phyloP scores from a whole-genome alignment of 2,329 filamentous ascomycete species.

The Colletotrichum nymphaeae region DNA sequence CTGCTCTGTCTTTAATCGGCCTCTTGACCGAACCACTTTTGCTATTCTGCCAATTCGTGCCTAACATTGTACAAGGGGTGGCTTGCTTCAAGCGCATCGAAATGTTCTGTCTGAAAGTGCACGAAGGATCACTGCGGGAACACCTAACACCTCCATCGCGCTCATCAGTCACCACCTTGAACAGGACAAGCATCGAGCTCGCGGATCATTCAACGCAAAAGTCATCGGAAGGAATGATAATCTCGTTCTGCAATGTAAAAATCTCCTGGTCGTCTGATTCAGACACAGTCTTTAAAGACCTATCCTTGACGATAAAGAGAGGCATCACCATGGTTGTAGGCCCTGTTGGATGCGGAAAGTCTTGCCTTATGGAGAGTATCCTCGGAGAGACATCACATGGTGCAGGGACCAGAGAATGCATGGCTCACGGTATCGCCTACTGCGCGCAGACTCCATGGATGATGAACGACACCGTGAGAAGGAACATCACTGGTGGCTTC shows the following conservation, averaged over 20 bases:
- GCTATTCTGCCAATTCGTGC: not conserved
- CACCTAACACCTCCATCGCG: not conserved
- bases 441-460: constrained; percentile 28
- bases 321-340: constrained; percentile 22
- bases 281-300: not conserved
- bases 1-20: constrained; percentile 36
- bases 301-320: not conserved
- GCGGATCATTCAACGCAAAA: not conserved
- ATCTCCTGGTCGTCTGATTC: not conserved
- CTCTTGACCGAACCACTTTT: constrained; percentile 38
- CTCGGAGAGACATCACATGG: constrained; percentile 7
- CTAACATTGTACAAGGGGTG: constrained; percentile 3
- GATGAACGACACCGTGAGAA: constrained; percentile 14
- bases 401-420: not conserved
- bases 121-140: not conserved
- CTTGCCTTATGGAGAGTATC: constrained; percentile 9
- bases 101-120: not conserved
- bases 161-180: not conserved
- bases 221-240: too few relatives aligned
- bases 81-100: constrained; percentile 14
- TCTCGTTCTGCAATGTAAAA: not conserved
- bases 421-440: not conserved
- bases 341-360: constrained; percentile 21
- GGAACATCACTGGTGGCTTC: constrained; percentile 10
- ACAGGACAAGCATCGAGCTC: not conserved